phyloP scores from a whole-genome alignment of 1,139 yeast genomes.

The Saccharomyces pastorianus region DNA sequence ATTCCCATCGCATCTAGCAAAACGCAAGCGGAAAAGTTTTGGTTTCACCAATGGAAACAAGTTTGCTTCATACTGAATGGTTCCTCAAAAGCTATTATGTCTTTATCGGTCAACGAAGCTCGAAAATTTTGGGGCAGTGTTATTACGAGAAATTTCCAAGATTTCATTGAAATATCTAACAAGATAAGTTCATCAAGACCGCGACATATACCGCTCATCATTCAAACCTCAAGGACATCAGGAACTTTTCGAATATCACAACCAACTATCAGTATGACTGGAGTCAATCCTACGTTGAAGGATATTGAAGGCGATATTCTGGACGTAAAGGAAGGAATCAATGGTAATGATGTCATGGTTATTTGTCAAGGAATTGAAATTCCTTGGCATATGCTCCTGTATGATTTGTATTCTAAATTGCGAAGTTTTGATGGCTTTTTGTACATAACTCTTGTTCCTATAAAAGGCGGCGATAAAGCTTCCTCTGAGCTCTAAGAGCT shows the following conservation, averaged over 20 bases:
- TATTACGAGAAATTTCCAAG: constrained; percentile 24
- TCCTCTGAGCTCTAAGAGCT: neutral
- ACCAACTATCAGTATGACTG: neutral
- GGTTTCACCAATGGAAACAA: constrained; percentile 76
- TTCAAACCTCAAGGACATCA: constrained; percentile 33
- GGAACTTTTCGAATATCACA: neutral
- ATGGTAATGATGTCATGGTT: constrained; percentile 32
- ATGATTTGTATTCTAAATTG: constrained; percentile 47
- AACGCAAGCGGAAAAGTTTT: constrained; percentile 40
- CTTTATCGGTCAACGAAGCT: constrained; percentile 55
- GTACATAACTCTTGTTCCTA: constrained; percentile 38
- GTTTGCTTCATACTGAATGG: constrained; percentile 68
- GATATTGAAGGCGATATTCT: constrained; percentile 25
- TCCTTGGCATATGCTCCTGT: constrained; percentile 40
- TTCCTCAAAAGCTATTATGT: constrained; percentile 66
- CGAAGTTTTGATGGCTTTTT: constrained; percentile 69
- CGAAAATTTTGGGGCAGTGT: constrained; percentile 50
- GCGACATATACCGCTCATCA: constrained; percentile 48
- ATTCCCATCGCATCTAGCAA: constrained; percentile 37
- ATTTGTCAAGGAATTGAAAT: constrained; percentile 59
- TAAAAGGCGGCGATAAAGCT: neutral
- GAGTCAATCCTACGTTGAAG: constrained; percentile 32
- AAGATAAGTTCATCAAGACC: constrained; percentile 34
- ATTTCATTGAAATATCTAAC: constrained; percentile 34
- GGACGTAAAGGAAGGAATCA: constrained; percentile 11